Base-by-base conservation (phyloP, 1,284 basidiomycete species). In the Gymnopus androsaceus region DNA sequence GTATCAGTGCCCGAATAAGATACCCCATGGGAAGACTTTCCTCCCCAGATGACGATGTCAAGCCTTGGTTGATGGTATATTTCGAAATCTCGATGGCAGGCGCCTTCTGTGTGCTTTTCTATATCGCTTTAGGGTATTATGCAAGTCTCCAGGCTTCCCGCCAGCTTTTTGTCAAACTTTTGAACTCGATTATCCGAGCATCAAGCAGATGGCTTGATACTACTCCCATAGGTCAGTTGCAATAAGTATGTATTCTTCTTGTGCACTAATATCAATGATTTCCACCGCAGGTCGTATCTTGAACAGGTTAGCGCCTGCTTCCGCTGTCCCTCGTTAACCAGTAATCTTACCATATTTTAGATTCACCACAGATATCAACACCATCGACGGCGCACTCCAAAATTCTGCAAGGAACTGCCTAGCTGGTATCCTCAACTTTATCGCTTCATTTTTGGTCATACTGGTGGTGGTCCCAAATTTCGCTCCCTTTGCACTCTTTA, bases 351-450 rank as follows among this genome's bases (percentile, higher is more conserved):
- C 61, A 21, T 76, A 92, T 53, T 91, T 91, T 65, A 81, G 90
- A 23, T 92, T 92, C 71, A 88, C 88, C 1, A 78, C 83, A n/a
- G 91, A 94, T 64, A 86, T 92, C 64, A 87, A 87, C 56, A 84
- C 81, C 6, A 81, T 90, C 40, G 88, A 91, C 63, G 75, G 78
- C 14, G 78, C 81, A 0, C 72, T 90, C 1, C 81, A 87, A 62
- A 72, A 72, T 54, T 87, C 85, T 9, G 81, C 79, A 6, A 73
- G 82, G 33, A 70, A 70, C 6, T 85, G 84, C 31, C 66, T 88
- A 17, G 75, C 76, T 14, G 85, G 85, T 4, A 68, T 80, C 6
- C 68, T 88, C 51, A 82, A 82, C 59, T 88, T 88, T 64, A 11
- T 83, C n/a, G 79, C 81, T n/a, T 88, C 79, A 21, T 87, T 82